Evolutionary conservation across 257 asterid species (phyloP).

Genomic region (Solanum arcanum): DNA sequence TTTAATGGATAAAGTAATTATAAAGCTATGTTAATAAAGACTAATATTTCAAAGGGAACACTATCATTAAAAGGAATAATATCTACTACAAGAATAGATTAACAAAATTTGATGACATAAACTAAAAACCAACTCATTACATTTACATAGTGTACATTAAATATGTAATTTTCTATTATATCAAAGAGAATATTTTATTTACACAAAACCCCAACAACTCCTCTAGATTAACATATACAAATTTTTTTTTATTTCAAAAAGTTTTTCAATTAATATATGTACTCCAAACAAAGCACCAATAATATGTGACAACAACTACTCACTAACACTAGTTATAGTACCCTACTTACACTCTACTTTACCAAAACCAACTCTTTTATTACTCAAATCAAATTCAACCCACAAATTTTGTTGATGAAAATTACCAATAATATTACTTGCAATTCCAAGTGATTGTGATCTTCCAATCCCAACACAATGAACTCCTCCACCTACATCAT

Average conservation of each 20-base stretch:
- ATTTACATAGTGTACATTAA: not conserved
- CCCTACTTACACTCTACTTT: slow-evolving; percentile 37
- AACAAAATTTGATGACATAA: not conserved
- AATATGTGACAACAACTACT: slow-evolving; percentile 4
- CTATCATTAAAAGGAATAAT: not conserved
- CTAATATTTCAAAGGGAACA: not conserved
- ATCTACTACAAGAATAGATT: not conserved
- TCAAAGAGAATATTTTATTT: not conserved
- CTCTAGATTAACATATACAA: not conserved
- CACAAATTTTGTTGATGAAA: slow-evolving; percentile 85
- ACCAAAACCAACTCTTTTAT: slow-evolving; percentile 57
- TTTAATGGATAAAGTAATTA: not conserved
- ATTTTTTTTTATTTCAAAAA: not conserved
- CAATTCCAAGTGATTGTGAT: slow-evolving; percentile 57
- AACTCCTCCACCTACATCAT: slow-evolving; percentile 50
- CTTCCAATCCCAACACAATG: slow-evolving; percentile 64
- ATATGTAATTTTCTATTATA: not conserved
- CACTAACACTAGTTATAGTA: not conserved
- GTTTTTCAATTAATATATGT: slow-evolving; percentile 10
- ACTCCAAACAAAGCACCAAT: not conserved
- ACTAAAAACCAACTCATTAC: not conserved
- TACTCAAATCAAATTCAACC: slow-evolving; percentile 71
- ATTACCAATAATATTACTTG: slow-evolving; percentile 69
- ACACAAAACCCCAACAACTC: not conserved
- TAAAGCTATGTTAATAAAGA: not conserved